Base-by-base conservation (phyloP, 306 rosid species). In the Nissolia schottii region DNA sequence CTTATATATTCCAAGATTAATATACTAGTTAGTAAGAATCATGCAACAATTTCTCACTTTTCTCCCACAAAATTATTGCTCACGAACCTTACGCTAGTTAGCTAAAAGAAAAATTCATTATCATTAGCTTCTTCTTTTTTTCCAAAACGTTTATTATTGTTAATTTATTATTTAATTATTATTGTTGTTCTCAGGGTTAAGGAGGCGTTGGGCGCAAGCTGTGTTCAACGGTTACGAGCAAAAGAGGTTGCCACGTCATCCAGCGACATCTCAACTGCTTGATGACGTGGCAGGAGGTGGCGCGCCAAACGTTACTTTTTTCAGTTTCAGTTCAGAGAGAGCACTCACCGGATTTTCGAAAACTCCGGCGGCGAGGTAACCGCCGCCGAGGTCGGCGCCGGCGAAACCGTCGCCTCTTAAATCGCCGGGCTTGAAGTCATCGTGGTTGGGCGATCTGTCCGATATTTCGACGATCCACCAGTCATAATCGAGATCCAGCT, bases 331-430 rank as follows among this genome's bases (percentile, higher is more conserved):
- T 76, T 22, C 14, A 38, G 32, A 35, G 48, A 29, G 50, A 68
- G 18, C 15, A 81, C 85, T 80, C 37, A 94, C 98, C 95, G 82
- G 70, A 59, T 51, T 86, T 34, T 63, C 80, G 41, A 84, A 71
- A 32, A 50, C 28, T 64, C 51, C 73, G 51, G 65, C 71, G 66
- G 41, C 79, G 72, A 79, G 50, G 40, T 16, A 75, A 15, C 72
- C 71, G 25, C 61, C 79, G 62, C 28, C 71, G 53, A 77, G 13
- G 54, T 83, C 89, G 2, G 66, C 3, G 5, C 73, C 81, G 16
- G 70, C 7, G 49, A 79, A 83, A 31, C 56, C 51, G 51, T 5
- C 6, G 51, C 20, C 20, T 37, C 43, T 37, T 14, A 37, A 37
- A 8, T 37, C 14, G 20, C 20, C 65, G 16, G 65, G 6, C 67